Base-by-base conservation (phyloP, 176 grass and related monocot genomes). In the Bonia amplexicaulis region DNA sequence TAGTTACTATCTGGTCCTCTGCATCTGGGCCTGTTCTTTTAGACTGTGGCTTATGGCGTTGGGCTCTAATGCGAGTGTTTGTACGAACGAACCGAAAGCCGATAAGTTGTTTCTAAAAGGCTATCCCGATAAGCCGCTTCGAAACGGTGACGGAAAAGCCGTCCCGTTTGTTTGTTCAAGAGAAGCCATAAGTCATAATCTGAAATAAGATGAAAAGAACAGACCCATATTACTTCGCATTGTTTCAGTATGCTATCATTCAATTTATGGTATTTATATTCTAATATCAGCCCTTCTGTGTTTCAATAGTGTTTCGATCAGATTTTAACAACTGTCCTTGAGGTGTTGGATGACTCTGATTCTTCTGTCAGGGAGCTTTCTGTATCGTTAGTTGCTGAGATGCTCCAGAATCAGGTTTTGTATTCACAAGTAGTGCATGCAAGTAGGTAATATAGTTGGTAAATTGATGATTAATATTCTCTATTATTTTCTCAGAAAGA, bases 231-330 rank as follows among this genome's bases (percentile, higher is more conserved):
- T 74, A 74, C 40, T 74, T 73, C 0, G 8, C 14, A 9, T 49
- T 29, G 16, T 83, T 83, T 60, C 2, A 67, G 31, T 87, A 71
- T 88, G 19, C 17, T 83, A 25, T 76, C 33, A 22, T 88, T 78
- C 20, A 59, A 25, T 63, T 46, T 29, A 55, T 68, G 40, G 53
- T 81, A 70, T 35, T 47, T 68, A 61, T 61, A 60, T 68, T 76
- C 82, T 97, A 82, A 93, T 86, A 58, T 42, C 9, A 63, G 20
- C 31, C 82, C 37, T 20, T 72, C 53, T 35, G 31, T 69, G 26
- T 86, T 57, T 81, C 64, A 44, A 84, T 39, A 94, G 92, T 94
- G 94, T 84, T 94, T 97, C 90, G 93, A 97, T 89, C 95, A 97
- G 83, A 92, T 97, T 67, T 89, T 97, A 64, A 93, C 95, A 74